These are phyloP conservation scores for Prosopis cineraria DNA, from an alignment of 306 rosid species.

Conservation along the genomic window DNA sequence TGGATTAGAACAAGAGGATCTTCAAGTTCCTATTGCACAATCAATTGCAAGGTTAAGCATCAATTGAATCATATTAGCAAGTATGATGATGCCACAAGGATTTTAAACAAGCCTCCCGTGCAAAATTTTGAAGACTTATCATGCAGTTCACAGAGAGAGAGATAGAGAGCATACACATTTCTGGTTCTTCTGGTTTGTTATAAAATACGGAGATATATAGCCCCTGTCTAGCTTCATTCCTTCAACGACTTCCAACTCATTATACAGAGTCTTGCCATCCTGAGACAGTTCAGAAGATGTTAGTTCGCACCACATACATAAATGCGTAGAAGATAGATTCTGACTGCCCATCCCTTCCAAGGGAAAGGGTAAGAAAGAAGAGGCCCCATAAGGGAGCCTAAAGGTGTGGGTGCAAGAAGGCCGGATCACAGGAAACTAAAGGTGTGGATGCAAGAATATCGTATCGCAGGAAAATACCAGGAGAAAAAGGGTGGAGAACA, in stretches of 20 bases:
- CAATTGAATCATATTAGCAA: neutral
- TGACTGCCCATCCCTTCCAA: neutral
- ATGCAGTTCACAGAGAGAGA: neutral
- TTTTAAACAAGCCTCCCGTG: neutral
- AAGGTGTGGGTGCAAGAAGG: neutral
- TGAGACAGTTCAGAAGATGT: slow-evolving; percentile 43
- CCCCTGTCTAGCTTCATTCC: slow-evolving; percentile 99
- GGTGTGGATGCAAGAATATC: neutral
- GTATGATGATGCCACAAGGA: neutral
- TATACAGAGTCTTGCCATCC: slow-evolving; percentile 91
- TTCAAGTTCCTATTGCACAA: slow-evolving; percentile 72
- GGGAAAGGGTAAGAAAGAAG: neutral
- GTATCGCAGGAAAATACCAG: neutral
- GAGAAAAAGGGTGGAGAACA: neutral
- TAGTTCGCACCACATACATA: neutral
- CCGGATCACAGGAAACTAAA: neutral
- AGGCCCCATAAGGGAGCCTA: neutral
- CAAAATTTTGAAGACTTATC: neutral
- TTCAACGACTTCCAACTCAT: slow-evolving; percentile 97
- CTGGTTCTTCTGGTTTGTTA: slow-evolving; percentile 90
- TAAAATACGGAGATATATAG: slow-evolving; percentile 90
- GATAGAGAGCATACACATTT: slow-evolving; percentile 75
- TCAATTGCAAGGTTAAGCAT: neutral
- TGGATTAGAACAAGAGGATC: slow-evolving; percentile 91
- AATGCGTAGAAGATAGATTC: neutral